These are phyloP conservation scores for Mycena galopus DNA, from an alignment of 768 basidiomycete genomes.

Conservation along the genomic window DNA sequence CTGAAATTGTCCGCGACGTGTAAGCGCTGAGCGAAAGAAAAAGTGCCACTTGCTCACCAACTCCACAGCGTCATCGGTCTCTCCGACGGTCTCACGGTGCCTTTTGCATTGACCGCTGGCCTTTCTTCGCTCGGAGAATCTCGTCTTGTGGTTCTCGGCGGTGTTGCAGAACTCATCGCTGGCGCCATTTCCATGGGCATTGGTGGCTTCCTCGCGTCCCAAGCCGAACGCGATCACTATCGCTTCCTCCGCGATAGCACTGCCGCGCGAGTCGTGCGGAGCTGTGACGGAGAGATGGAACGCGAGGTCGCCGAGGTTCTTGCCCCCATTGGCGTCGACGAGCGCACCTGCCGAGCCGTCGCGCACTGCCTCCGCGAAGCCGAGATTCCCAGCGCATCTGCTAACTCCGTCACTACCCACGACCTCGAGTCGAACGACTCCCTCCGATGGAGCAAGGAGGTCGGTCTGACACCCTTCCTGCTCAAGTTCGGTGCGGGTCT, in stretches of 20 bases:
- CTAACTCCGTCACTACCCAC: slow-evolving; percentile 23
- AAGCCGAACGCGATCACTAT: slow-evolving; percentile 96
- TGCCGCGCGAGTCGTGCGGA: slow-evolving; percentile 84
- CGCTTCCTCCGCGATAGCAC: slow-evolving; percentile 84
- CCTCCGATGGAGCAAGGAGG: slow-evolving; percentile 78
- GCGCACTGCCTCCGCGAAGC: slow-evolving; percentile 79
- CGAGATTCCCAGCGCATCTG: slow-evolving; percentile 54
- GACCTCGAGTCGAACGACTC: slow-evolving; percentile 69
- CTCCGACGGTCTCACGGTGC: slow-evolving; percentile 91
- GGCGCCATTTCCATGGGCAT: slow-evolving; percentile 99
- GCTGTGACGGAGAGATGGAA: slow-evolving; percentile 96
- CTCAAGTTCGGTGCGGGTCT: slow-evolving; percentile 96
- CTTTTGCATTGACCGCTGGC: slow-evolving; percentile 92
- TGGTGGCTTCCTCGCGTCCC: slow-evolving; percentile 96
- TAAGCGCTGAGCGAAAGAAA: slow-evolving; percentile 53
- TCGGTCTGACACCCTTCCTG: slow-evolving; percentile 93
- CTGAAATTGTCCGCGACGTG: slow-evolving; percentile 91
- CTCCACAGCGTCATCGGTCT: slow-evolving; percentile 84
- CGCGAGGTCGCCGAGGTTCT: slow-evolving; percentile 92
- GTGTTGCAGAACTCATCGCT: slow-evolving; percentile 95
- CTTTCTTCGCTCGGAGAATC: slow-evolving; percentile 91
- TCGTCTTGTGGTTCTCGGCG: slow-evolving; percentile 92
- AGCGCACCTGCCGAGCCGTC: slow-evolving; percentile 81
- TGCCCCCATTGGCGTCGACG: slow-evolving; percentile 91
- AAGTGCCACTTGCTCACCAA: neutral